These are phyloP conservation scores for Raffaelea albimanens DNA, from an alignment of 2,329 filamentous ascomycete species.

Conservation along the genomic window DNA sequence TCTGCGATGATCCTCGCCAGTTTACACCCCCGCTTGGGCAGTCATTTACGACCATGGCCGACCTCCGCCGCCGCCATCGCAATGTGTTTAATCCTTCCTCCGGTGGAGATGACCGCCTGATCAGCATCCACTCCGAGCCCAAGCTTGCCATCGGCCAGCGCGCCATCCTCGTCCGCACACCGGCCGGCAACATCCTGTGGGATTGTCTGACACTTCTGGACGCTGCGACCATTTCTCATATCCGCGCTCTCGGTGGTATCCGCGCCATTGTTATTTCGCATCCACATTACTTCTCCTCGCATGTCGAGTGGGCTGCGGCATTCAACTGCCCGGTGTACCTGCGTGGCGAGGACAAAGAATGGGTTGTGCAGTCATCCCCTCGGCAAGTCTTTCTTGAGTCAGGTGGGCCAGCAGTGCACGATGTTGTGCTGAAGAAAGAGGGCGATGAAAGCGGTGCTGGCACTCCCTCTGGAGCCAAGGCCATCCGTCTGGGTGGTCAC, in stretches of 20 bases:
- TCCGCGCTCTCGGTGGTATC: slow-evolving; percentile 55
- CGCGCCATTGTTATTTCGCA: slow-evolving; percentile 67
- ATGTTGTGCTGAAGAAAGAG: slow-evolving; percentile 20
- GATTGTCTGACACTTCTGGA: slow-evolving; percentile 67
- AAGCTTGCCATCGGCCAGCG: slow-evolving; percentile 68
- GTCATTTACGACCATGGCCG: slow-evolving; percentile 51
- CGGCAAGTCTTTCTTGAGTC: slow-evolving; percentile 34
- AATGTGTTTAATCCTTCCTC: slow-evolving; percentile 44
- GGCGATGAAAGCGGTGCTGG: no score
- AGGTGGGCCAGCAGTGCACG: slow-evolving; percentile 25
- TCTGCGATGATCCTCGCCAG: slow-evolving; percentile 67
- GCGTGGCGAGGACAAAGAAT: slow-evolving; percentile 53
- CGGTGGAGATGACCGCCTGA: slow-evolving; percentile 30
- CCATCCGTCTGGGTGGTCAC: slow-evolving; percentile 67
- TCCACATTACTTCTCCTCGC: slow-evolving; percentile 74
- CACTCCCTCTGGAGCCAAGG: slow-evolving; percentile 35
- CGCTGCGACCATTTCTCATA: slow-evolving; percentile 45
- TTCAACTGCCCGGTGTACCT: slow-evolving; percentile 66
- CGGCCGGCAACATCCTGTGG: slow-evolving; percentile 66
- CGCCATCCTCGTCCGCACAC: slow-evolving; percentile 57
- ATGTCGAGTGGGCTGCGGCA: slow-evolving; percentile 60
- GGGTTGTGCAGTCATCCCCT: slow-evolving; percentile 44
- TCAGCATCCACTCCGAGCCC: slow-evolving; percentile 39
- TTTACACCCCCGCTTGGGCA: slow-evolving; percentile 57
- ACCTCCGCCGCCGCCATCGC: slow-evolving; percentile 31